A percentile compares a stretch with the other conserved stretches of the same genome.
These are phyloP conservation scores for Coffea eugenioides DNA, from an alignment of 257 asterid species.

Conservation along the genomic window DNA sequence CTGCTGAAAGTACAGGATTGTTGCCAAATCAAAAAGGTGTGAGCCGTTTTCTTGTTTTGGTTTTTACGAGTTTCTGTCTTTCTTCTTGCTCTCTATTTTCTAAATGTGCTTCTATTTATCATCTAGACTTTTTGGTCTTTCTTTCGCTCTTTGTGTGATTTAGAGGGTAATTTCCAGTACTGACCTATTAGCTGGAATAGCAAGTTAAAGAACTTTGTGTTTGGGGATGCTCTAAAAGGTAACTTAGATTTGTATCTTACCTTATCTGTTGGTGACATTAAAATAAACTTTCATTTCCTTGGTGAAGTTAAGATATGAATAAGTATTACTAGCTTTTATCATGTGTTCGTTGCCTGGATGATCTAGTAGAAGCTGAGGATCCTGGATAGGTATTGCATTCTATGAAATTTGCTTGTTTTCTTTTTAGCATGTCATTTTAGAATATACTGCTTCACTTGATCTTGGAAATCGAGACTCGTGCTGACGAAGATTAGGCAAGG, in stretches of 20 bases:
- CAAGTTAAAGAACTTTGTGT: neutral
- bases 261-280: neutral
- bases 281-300: neutral
- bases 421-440: neutral
- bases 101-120: neutral
- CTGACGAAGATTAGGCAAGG: neutral
- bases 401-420: neutral
- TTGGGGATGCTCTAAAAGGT: neutral
- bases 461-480: neutral
- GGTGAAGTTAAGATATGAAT: neutral
- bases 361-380: neutral
- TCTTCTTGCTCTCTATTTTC: neutral
- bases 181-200: neutral
- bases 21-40: constrained; percentile 68
- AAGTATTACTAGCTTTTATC: neutral
- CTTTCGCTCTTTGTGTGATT: neutral
- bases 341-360: neutral
- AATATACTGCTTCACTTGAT: neutral
- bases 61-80: neutral
- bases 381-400: neutral
- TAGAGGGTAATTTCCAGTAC: neutral
- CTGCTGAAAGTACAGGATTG: constrained; percentile 82
- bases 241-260: neutral
- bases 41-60: neutral
- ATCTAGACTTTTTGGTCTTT: neutral